Conservation (phyloP, 345 rosid genomes). For the Arabidopsis arenosa region DNA sequence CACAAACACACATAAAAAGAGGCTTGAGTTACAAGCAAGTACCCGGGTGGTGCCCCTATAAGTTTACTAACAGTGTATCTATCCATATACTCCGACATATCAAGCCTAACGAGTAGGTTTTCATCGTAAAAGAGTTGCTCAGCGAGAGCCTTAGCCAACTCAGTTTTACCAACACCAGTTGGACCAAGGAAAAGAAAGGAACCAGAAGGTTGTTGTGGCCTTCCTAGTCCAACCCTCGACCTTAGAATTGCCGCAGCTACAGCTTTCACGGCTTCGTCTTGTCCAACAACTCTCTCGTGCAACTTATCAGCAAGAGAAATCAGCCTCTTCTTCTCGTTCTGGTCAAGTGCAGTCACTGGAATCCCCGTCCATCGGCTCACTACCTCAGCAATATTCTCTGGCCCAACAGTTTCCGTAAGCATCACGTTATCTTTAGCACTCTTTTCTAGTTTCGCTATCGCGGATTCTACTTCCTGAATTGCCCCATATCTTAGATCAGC, state of each 20-base stretch:
- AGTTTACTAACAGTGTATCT: slow-evolving; percentile 62
- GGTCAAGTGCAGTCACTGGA: slow-evolving; percentile 74
- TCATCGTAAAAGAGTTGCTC: slow-evolving; percentile 88
- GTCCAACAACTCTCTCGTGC: slow-evolving; percentile 87
- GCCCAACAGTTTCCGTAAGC: slow-evolving; percentile 80
- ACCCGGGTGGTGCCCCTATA: slow-evolving; percentile 92
- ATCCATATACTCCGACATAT: slow-evolving; percentile 89
- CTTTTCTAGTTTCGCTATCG: slow-evolving; percentile 69
- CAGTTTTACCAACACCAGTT: slow-evolving; percentile 85
- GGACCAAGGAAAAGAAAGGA: slow-evolving; percentile 81
- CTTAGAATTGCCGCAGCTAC: slow-evolving; percentile 81
- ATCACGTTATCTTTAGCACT: slow-evolving; percentile 61
- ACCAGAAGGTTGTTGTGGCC: slow-evolving; percentile 88
- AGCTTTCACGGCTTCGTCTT: slow-evolving; percentile 65
- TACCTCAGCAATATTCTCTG: slow-evolving; percentile 87
- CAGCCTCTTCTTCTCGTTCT: slow-evolving; percentile 72
- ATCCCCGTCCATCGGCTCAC: slow-evolving; percentile 95
- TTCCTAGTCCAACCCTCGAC: slow-evolving; percentile 75
- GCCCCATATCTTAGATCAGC: slow-evolving; percentile 84
- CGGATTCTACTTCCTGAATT: slow-evolving; percentile 73
- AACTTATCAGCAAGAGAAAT: slow-evolving; percentile 68
- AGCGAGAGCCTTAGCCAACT: slow-evolving; percentile 86
- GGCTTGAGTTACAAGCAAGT: slow-evolving; percentile 22
- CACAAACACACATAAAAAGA: not conserved
- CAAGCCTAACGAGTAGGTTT: slow-evolving; percentile 70